phyloP scores from a whole-genome alignment of 176 grass and related monocot genomes.

The Musa itinerans region DNA sequence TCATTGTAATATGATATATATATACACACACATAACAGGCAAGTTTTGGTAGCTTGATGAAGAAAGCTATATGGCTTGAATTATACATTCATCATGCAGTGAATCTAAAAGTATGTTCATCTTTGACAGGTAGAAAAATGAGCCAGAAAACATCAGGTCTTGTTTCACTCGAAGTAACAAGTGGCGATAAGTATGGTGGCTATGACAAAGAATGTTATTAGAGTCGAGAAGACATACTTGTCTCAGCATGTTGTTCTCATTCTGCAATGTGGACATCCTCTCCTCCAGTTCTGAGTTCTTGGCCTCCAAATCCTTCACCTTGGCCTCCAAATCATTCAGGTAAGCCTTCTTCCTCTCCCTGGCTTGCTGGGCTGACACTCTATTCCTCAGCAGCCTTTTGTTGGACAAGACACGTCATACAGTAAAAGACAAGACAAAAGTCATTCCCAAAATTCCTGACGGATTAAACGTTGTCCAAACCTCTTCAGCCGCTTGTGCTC shows the following conservation, averaged over 20 bases:
- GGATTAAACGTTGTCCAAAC: background rate
- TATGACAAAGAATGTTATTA: background rate
- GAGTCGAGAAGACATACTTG: slow-evolving; percentile 16
- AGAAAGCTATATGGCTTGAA: too few species aligned
- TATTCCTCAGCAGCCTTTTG: slow-evolving; percentile 21
- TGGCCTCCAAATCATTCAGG: slow-evolving; percentile 59
- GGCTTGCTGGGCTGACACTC: slow-evolving; percentile 25
- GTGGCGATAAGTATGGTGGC: background rate
- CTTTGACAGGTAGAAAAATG: background rate
- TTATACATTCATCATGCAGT: background rate
- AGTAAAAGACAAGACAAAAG: background rate
- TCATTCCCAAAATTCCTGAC: background rate
- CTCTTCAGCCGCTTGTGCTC: slow-evolving; percentile 98
- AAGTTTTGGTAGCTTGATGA: background rate
- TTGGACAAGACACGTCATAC: background rate
- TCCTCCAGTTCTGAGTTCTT: slow-evolving; percentile 74
- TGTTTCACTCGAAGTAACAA: too few species aligned
- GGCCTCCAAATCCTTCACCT: slow-evolving; percentile 60
- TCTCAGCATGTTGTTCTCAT: slow-evolving; percentile 87
- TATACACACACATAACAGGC: background rate
- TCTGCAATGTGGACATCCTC: slow-evolving; percentile 63
- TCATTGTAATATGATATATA: too few species aligned
- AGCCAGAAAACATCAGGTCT: background rate
- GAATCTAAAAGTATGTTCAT: background rate
- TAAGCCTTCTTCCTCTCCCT: slow-evolving; percentile 61